Conservation (phyloP, 1,284 basidiomycete genomes). For the Wallemia hederae region DNA sequence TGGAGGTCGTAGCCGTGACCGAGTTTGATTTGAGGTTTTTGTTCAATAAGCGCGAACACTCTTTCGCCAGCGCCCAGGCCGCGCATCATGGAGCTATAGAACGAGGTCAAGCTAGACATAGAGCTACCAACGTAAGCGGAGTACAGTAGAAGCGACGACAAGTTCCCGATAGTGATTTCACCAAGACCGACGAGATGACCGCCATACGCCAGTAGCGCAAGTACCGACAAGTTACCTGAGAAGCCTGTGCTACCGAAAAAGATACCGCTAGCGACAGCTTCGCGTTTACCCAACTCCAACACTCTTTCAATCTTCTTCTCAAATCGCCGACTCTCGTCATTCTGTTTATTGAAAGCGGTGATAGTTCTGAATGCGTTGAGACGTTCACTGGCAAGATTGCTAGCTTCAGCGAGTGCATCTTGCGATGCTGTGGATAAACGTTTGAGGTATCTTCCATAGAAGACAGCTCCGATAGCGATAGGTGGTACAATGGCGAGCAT, state of each 20-base stretch:
- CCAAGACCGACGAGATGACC: slow-evolving; percentile 67
- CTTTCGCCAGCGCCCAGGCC: slow-evolving; percentile 76
- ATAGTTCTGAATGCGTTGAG: slow-evolving; percentile 79
- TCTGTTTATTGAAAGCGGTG: slow-evolving; percentile 53
- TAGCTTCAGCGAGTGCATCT: slow-evolving; percentile 51
- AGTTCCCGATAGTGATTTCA: slow-evolving; percentile 62
- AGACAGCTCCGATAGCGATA: slow-evolving; percentile 77
- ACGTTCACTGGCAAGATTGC: slow-evolving; percentile 51
- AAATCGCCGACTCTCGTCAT: slow-evolving; percentile 31
- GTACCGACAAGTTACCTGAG: slow-evolving; percentile 74
- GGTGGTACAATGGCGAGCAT: slow-evolving; percentile 90
- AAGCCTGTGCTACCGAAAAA: slow-evolving; percentile 83
- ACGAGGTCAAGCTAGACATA: slow-evolving; percentile 1
- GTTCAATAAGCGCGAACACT: slow-evolving; percentile 74
- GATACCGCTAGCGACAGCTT: slow-evolving; percentile 66
- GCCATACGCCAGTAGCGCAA: slow-evolving; percentile 72
- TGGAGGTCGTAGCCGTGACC: slow-evolving; percentile 27
- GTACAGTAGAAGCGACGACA: slow-evolving; percentile 73
- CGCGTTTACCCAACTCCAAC: slow-evolving; percentile 47
- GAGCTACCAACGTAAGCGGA: slow-evolving; percentile 55
- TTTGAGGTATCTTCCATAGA: slow-evolving; percentile 83
- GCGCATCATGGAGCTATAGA: slow-evolving; percentile 52
- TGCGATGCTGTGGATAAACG: slow-evolving; percentile 73
- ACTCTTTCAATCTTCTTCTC: slow-evolving; percentile 31
- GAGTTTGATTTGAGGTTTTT: slow-evolving; percentile 37